Conservation (phyloP, 1,284 basidiomycete species). For the Malassezia brasiliensis region DNA sequence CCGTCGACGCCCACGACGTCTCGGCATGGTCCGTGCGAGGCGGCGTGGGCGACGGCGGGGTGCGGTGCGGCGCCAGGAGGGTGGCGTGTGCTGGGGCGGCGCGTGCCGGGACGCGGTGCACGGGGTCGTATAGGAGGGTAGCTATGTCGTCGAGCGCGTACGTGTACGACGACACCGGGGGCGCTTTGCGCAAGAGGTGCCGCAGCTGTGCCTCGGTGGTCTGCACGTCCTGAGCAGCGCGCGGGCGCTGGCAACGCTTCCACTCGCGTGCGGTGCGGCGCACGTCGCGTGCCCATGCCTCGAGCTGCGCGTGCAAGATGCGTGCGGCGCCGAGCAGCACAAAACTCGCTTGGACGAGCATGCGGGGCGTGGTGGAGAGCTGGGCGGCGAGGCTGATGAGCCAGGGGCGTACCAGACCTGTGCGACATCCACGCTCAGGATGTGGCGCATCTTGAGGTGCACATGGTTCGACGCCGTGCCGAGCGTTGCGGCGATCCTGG, state of each 20-base stretch:
- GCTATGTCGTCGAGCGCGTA: background rate
- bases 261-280: background rate
- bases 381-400: conserved; percentile 3
- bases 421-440: background rate
- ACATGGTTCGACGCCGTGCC: conserved; percentile 4
- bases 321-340: conserved; percentile 4
- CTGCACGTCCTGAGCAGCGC: background rate
- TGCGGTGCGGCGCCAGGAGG: too few relatives aligned
- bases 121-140: background rate
- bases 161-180: background rate
- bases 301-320: conserved; percentile 2
- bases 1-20: too few relatives aligned
- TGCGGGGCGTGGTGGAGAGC: background rate
- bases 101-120: background rate
- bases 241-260: background rate
- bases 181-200: background rate
- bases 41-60: too few relatives aligned
- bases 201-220: background rate
- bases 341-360: conserved; percentile 4
- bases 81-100: too few relatives aligned
- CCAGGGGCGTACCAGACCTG: conserved; percentile 10
- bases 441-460: background rate
- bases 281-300: background rate
- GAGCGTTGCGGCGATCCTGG: conserved; percentile 10
- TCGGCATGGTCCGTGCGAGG: too few relatives aligned